Base-by-base conservation (phyloP, 2,329 filamentous ascomycete species). In the Nannizziopsis arthrosporioides region DNA sequence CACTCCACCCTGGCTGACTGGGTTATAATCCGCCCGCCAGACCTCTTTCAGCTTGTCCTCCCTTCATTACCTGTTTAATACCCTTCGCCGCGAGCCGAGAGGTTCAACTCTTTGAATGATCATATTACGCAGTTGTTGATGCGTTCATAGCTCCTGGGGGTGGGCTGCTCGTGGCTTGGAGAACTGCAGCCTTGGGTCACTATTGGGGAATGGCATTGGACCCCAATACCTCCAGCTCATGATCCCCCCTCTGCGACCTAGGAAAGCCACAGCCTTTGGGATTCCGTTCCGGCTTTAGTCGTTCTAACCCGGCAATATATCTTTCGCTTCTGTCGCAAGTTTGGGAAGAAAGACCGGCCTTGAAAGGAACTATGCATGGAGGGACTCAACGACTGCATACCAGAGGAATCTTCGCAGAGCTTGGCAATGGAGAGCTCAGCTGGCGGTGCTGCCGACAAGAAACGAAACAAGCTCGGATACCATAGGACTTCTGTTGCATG, bases 401-500 rank as follows among this genome's bases (percentile, higher is more conserved):
- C 52, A 59, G 59, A 56, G 57, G 58, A 52, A 61, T 54, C 44
- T 54, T 57, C 59, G 47, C 59, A 63, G 53, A 55, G 53, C 53
- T 54, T 61, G 51, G 55, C 55, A 52, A 67, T 67, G 65, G 66
- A 68, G 42, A 48, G 49, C 50, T 56, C 59, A 51, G 56, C 53
- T 45, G 56, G 59, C 40, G 61, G 60, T 39, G 48, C 55, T 45
- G 73, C 76, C 32, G 78, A 84, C 57, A 84, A 84, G 63, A 78
- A 80, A 61, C 80, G 89, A 61, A 95, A 94, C 66, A 95, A 94
- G 68, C 75, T 96, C 52, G 90, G 90, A 35, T 96, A 96, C 63
- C 90, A 95, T 70, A 80, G 90, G 61, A 94, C 88, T 32, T 93
- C 89, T 39, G 86, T 95, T 58, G 92, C 90, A 57, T 96, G 90